These are phyloP conservation scores for Astrephomene gubernaculifera DNA, from an alignment of 139 green algal genomes.

Conservation along the genomic window DNA sequence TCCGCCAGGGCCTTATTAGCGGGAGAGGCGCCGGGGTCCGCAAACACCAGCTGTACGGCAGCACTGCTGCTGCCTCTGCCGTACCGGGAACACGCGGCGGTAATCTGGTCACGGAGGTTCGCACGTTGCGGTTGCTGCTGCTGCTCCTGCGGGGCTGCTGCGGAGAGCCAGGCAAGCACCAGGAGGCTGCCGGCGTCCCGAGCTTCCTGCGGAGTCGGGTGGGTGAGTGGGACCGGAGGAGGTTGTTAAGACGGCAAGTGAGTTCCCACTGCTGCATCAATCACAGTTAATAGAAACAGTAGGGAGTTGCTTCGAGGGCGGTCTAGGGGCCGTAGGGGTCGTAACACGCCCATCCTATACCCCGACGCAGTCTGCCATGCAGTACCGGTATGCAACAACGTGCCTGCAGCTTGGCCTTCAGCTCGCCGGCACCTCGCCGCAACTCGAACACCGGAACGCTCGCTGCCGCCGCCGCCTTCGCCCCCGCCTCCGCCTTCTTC, in stretches of 20 bases:
- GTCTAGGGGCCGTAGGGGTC: no score
- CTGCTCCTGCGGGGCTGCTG: background rate
- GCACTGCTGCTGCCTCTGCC: no score
- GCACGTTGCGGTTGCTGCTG: constrained; percentile 18
- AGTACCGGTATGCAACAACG: no score
- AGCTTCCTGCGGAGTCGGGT: background rate
- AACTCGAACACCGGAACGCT: constrained; percentile 24
- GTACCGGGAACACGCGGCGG: background rate
- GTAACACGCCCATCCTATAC: no score
- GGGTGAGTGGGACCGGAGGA: background rate
- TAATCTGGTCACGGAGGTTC: constrained; percentile 4
- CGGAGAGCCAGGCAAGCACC: constrained; percentile 63
- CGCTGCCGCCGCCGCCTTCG: constrained; percentile 38
- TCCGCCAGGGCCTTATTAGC: constrained; percentile 63
- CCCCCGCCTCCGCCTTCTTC: constrained; percentile 19
- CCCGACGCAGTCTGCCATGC: no score
- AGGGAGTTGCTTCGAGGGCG: no score
- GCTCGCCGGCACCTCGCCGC: constrained; percentile 62
- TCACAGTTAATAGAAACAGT: no score
- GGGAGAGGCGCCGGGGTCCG: constrained; percentile 43
- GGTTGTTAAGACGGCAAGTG: no score
- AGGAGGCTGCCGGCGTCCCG: constrained; percentile 23
- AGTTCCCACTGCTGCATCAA: no score
- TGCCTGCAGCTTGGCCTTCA: constrained; percentile 65
- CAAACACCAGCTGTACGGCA: constrained; percentile 36